Conservation (phyloP, 192 early-diverging fungal species). For the Dimargaris cristalligena region DNA sequence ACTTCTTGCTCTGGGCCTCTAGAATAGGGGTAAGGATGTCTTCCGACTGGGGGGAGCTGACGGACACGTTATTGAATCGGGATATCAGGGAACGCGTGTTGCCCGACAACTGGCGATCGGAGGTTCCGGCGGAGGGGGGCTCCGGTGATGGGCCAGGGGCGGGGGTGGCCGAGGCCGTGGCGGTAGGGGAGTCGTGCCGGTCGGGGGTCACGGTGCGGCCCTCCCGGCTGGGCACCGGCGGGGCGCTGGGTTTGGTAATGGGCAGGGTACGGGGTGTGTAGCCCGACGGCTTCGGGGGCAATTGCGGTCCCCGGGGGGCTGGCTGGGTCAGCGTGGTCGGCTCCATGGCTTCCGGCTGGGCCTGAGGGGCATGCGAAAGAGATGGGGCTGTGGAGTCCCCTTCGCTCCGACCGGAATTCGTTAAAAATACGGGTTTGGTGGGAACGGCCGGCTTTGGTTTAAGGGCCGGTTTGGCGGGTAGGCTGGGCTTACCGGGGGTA, state of each 20-base stretch:
- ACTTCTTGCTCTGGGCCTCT: constrained; percentile 5
- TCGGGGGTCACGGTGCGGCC: background rate
- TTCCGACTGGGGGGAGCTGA: background rate
- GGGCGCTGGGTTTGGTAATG: background rate
- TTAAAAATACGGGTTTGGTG: background rate
- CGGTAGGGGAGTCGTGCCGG: background rate
- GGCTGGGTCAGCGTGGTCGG: background rate
- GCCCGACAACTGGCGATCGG: background rate
- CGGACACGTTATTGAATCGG: background rate
- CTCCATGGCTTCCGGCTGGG: background rate
- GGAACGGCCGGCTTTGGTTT: background rate
- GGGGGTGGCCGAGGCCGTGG: background rate
- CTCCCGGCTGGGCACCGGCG: background rate
- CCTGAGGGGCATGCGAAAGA: background rate
- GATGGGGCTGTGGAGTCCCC: background rate
- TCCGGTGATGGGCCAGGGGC: background rate
- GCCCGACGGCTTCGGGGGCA: background rate
- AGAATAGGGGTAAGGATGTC: constrained; percentile 1
- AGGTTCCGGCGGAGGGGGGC: background rate
- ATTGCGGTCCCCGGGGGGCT: too few relatives aligned
- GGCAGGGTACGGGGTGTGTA: background rate
- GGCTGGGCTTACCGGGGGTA: background rate
- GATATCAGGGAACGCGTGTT: background rate
- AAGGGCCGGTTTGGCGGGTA: background rate
- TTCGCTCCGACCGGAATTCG: background rate